Evolutionary conservation across 73 alveolate genomes (phyloP).

Genomic region (Paraurostyla sp.): DNA sequence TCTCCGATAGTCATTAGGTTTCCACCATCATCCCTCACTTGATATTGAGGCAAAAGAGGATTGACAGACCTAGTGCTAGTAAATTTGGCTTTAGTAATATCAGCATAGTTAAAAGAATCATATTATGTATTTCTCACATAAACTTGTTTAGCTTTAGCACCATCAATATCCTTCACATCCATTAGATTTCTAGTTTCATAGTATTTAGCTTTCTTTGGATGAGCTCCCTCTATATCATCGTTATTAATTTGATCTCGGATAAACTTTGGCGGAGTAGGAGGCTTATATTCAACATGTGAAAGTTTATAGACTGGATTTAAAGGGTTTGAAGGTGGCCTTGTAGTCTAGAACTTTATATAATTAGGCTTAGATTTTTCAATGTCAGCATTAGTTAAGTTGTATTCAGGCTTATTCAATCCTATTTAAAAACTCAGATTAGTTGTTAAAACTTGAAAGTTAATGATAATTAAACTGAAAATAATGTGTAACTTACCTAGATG

Average conservation of each 20-base stretch:
- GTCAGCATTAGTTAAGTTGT: conserved; percentile 73
- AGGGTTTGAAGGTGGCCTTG: conserved; percentile 85
- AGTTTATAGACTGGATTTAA: conserved; percentile 94
- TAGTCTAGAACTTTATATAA: conserved; percentile 77
- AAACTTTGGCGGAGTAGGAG: conserved; percentile 94
- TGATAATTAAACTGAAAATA: no score
- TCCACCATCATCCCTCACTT: conserved; percentile 44
- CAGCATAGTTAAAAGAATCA: conserved; percentile 44
- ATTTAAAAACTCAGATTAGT: background rate
- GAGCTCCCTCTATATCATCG: conserved; percentile 96
- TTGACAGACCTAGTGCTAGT: conserved; percentile 2
- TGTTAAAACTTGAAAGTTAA: background rate
- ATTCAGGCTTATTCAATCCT: conserved; percentile 79
- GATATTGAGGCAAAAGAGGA: conserved; percentile 54
- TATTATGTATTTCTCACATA: conserved; percentile 56
- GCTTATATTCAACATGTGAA: conserved; percentile 87
- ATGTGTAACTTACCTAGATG: conserved; percentile 8
- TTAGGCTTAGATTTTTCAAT: conserved; percentile 83
- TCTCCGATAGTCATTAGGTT: conserved; percentile 55
- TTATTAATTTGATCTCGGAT: conserved; percentile 92
- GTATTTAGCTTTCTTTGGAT: conserved; percentile 87
- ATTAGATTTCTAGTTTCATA: conserved; percentile 87
- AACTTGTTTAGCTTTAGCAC: conserved; percentile 86
- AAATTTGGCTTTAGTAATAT: conserved; percentile 33
- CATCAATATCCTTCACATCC: conserved; percentile 88